Evolutionary conservation across 164 flowering plant genomes (phyloP).

Genomic region (Annona squamosa): DNA sequence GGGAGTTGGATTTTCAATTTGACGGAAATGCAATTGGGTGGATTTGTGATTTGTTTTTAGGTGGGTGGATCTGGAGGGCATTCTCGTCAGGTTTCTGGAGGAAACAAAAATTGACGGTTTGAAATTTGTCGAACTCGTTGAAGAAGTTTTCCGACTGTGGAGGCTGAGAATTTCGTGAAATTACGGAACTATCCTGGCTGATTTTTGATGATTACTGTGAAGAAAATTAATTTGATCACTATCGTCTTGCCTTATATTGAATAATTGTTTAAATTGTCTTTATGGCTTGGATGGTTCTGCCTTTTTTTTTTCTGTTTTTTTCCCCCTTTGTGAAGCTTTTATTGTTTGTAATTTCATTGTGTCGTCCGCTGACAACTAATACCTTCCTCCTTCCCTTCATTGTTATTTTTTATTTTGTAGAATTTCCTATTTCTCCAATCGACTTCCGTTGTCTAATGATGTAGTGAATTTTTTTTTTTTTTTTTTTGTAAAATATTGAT

Average conservation of each 20-base stretch:
- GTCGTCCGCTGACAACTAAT: neutral
- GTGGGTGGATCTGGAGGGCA: neutral
- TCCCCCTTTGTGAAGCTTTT: too few relatives aligned
- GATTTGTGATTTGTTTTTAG: too few relatives aligned
- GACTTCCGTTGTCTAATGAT: neutral
- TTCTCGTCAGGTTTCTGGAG: neutral
- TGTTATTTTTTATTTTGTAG: neutral
- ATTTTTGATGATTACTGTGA: neutral
- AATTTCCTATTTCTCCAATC: neutral
- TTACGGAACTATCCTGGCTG: neutral
- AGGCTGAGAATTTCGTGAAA: neutral
- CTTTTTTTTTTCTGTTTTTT: neutral
- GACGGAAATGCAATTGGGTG: neutral
- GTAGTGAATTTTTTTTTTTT: neutral
- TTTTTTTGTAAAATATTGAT: neutral
- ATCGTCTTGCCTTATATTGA: neutral
- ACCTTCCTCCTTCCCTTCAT: neutral
- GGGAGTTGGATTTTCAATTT: neutral
- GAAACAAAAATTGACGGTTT: neutral
- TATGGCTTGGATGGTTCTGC: neutral
- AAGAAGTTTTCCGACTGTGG: neutral
- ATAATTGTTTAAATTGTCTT: neutral
- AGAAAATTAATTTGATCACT: neutral
- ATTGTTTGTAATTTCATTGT: neutral
- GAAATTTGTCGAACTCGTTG: neutral